These are phyloP conservation scores for Theobroma cacao DNA, from an alignment of 345 rosid genomes.

Conservation along the genomic window DNA sequence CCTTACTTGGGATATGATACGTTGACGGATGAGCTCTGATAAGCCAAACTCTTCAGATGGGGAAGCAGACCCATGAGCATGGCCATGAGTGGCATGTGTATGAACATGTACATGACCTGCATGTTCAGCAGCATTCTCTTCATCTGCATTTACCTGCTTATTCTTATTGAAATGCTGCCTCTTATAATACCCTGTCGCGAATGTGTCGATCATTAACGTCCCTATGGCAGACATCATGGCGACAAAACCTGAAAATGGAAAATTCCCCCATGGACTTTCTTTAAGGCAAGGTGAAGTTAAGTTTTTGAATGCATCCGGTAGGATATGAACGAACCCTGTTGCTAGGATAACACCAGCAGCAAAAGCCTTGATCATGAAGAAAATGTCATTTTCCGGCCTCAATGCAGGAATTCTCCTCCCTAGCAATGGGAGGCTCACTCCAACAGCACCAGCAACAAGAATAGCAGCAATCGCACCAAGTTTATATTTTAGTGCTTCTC, in stretches of 20 bases:
- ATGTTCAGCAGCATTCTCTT: conserved; percentile 30
- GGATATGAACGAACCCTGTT: conserved; percentile 65
- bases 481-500: conserved; percentile 36
- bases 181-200: conserved; percentile 45
- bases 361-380: conserved; percentile 61
- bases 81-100: conserved; percentile 64
- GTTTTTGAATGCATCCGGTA: conserved; percentile 56
- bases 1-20: conserved; percentile 50
- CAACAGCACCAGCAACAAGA: conserved; percentile 48
- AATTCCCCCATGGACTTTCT: conserved; percentile 46
- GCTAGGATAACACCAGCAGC: conserved; percentile 68
- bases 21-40: conserved; percentile 39
- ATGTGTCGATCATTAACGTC: conserved; percentile 53
- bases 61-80: conserved; percentile 53
- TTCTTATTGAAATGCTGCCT: conserved; percentile 37
- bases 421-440: conserved; percentile 53
- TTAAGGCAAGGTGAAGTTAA: conserved; percentile 49
- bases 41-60: conserved; percentile 6
- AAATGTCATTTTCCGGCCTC: conserved; percentile 48
- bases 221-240: conserved; percentile 58
- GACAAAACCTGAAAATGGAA: conserved; percentile 56
- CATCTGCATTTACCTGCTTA: conserved; percentile 30
- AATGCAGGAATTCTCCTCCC: conserved; percentile 31
- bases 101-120: conserved; percentile 60
- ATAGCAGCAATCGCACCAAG: conserved; percentile 48